Evolutionary conservation across 208 protist genomes (phyloP).

Genomic region (Crithidia fasciculata): DNA sequence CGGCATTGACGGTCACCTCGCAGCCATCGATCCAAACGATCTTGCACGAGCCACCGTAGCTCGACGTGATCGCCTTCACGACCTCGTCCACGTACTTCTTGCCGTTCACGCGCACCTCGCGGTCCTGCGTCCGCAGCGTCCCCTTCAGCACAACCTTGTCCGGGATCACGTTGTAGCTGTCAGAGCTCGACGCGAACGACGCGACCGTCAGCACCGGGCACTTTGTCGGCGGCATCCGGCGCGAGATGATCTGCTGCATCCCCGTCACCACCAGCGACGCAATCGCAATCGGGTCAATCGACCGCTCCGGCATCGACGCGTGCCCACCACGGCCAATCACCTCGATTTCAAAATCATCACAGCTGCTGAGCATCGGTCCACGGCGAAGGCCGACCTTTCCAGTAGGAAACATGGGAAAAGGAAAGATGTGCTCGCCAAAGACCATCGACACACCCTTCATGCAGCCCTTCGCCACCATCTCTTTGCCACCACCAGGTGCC

Average conservation of each 20-base stretch:
- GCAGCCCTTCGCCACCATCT: conserved; percentile 46
- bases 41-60: conserved; percentile 36
- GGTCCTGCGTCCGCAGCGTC: conserved; percentile 50
- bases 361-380: conserved; percentile 35
- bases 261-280: conserved; percentile 38
- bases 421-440: conserved; percentile 53
- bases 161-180: conserved; percentile 70
- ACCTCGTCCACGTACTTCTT: conserved; percentile 38
- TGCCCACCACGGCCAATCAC: conserved; percentile 61
- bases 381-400: conserved; percentile 17
- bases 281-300: conserved; percentile 58
- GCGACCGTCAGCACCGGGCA: conserved; percentile 59
- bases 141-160: conserved; percentile 50
- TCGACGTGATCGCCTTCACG: conserved; percentile 27
- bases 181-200: conserved; percentile 39
- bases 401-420: conserved; percentile 13
- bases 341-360: conserved; percentile 40
- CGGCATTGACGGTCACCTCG: conserved; percentile 53
- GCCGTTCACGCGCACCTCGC: conserved; percentile 35
- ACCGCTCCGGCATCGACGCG: conserved; percentile 59
- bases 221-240: conserved; percentile 37
- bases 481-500: conserved; percentile 53
- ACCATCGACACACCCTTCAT: conserved; percentile 66
- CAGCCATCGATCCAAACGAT: conserved; percentile 41
- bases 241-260: conserved; percentile 65